phyloP scores from a whole-genome alignment of 768 basidiomycete genomes.

The Hysterangium stoloniferum region DNA sequence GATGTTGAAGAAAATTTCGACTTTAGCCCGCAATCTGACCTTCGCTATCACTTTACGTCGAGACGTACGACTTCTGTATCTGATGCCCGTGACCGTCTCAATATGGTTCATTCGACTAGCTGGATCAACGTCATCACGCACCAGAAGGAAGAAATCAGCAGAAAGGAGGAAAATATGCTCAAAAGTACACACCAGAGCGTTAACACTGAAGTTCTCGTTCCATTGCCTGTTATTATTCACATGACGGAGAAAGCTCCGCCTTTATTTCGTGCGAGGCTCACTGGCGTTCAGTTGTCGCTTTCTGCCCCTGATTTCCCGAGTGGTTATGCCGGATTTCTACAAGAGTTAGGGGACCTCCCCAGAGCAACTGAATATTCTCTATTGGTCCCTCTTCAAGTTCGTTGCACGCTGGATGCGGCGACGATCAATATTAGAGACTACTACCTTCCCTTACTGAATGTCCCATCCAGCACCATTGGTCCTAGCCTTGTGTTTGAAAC shows the following conservation, averaged over 20 bases:
- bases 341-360: conserved; percentile 67
- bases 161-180: conserved; percentile 40
- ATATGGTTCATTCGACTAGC: conserved; percentile 60
- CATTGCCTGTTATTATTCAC: conserved; percentile 26
- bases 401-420: conserved; percentile 55
- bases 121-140: conserved; percentile 58
- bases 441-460: conserved; percentile 74
- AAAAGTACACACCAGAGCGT: conserved; percentile 36
- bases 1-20: conserved; percentile 16
- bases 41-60: conserved; percentile 56
- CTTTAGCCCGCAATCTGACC: conserved; percentile 23
- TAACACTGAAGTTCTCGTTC: conserved; percentile 30
- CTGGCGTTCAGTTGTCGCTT: conserved; percentile 49
- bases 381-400: conserved; percentile 74
- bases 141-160: conserved; percentile 36
- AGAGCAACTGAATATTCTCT: conserved; percentile 65
- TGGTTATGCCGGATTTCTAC: conserved; percentile 54
- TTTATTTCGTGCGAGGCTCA: conserved; percentile 58
- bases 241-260: conserved; percentile 39
- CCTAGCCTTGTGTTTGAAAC: conserved; percentile 59
- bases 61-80: conserved; percentile 60
- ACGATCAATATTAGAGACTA: conserved; percentile 74
- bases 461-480: conserved; percentile 42
- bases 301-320: conserved; percentile 52
- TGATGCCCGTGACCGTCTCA: conserved; percentile 64